Percentiles rank a stretch among this genome's conserved stretches.
Conservation (phyloP, 495 filamentous ascomycete species). For the Podospora didyma region DNA sequence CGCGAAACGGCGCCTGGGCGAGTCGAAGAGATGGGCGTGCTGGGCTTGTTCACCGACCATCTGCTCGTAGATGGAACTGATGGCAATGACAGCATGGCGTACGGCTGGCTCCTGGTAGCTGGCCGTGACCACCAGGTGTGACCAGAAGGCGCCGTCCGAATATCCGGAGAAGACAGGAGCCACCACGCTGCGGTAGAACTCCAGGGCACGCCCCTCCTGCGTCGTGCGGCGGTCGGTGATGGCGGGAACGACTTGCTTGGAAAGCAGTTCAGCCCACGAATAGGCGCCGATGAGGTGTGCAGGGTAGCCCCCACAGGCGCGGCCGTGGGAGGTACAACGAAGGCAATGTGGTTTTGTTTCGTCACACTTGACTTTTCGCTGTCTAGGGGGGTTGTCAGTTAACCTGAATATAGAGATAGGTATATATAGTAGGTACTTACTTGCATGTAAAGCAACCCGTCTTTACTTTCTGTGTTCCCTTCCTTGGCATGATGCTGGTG, state of each 20-base stretch:
- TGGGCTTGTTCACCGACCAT: slow-evolving; percentile 10
- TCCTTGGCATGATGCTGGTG: slow-evolving; percentile 25
- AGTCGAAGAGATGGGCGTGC: slow-evolving; percentile 16
- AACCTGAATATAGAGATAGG: too few species aligned
- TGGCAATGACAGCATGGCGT: slow-evolving; percentile 52
- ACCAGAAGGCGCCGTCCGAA: slow-evolving; percentile 51
- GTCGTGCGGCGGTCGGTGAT: slow-evolving; percentile 16
- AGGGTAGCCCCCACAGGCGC: slow-evolving; percentile 30
- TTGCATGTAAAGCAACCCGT: slow-evolving; percentile 39
- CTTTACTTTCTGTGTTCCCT: slow-evolving; percentile 34
- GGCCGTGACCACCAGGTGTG: slow-evolving; percentile 44
- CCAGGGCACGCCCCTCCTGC: slow-evolving; percentile 32
- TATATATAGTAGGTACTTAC: slow-evolving; percentile 29
- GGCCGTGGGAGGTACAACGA: slow-evolving; percentile 26
- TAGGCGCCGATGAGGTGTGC: slow-evolving; percentile 11
- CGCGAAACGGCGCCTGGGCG: slow-evolving; percentile 17
- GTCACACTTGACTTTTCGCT: slow-evolving; percentile 38
- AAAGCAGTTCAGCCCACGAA: slow-evolving; percentile 24
- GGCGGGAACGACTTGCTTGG: slow-evolving; percentile 19
- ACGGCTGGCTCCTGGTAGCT: slow-evolving; percentile 49
- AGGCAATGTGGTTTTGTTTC: slow-evolving; percentile 31
- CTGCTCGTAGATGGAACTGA: slow-evolving; percentile 29
- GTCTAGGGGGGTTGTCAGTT: too few species aligned
- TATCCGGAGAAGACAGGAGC: slow-evolving; percentile 36
- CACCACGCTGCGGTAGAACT: slow-evolving; percentile 40